Conservation (phyloP, 2,329 filamentous ascomycete genomes). For the Pochonia chlamydosporia region DNA sequence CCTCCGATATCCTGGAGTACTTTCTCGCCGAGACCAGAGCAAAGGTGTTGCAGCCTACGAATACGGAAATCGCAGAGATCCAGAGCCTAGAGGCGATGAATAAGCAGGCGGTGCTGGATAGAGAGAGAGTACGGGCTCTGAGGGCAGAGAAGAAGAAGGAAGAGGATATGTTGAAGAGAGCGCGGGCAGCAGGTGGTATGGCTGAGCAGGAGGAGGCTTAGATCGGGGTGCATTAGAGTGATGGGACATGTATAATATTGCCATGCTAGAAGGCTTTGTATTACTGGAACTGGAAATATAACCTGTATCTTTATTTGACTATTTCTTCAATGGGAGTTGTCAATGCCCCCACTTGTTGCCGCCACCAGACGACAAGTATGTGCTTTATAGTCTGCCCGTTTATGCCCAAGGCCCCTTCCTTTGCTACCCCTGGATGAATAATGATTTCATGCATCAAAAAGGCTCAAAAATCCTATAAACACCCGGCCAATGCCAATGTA, state of each 20-base stretch:
- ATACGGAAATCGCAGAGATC: slow-evolving; percentile 55
- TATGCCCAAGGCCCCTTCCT: background rate
- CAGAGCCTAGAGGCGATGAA: slow-evolving; percentile 49
- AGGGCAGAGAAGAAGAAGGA: slow-evolving; percentile 56
- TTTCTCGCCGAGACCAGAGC: slow-evolving; percentile 60
- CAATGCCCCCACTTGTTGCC: background rate
- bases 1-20: slow-evolving; percentile 55
- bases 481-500: background rate
- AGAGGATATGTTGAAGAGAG: slow-evolving; percentile 42
- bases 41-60: slow-evolving; percentile 46
- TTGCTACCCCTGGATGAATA: background rate
- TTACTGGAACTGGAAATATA: slow-evolving; percentile 6
- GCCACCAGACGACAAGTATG: background rate
- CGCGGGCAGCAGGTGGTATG: slow-evolving; percentile 32
- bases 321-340: background rate
- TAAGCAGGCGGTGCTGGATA: slow-evolving; percentile 47
- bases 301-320: background rate
- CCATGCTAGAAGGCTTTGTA: slow-evolving; percentile 19
- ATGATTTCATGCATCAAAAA: background rate
- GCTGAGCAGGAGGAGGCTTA: slow-evolving; percentile 26
- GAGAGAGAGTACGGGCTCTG: slow-evolving; percentile 44
- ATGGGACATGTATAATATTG: slow-evolving; percentile 2
- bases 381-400: background rate
- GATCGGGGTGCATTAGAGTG: background rate
- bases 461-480: background rate